These are phyloP conservation scores for Termitomyces sp. DNA, from an alignment of 768 basidiomycete genomes.

Conservation along the genomic window DNA sequence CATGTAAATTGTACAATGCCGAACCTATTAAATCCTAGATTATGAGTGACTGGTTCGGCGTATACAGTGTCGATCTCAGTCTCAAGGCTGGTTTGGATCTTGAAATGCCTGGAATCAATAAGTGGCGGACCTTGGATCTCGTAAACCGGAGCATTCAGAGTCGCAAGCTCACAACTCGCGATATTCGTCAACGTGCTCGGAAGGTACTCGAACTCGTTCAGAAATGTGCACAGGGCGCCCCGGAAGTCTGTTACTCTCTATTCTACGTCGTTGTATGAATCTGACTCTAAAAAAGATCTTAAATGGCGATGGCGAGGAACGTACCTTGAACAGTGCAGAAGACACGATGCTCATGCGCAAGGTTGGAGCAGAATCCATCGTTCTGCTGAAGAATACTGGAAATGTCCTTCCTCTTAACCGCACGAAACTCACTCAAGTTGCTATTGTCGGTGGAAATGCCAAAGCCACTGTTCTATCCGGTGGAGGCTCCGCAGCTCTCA, in stretches of 20 bases:
- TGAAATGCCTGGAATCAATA: slow-evolving; percentile 74
- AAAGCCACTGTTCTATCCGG: slow-evolving; percentile 58
- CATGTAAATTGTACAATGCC: not conserved
- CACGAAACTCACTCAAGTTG: slow-evolving; percentile 53
- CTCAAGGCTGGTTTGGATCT: slow-evolving; percentile 78
- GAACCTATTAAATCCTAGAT: slow-evolving; percentile 24
- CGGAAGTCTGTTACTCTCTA: slow-evolving; percentile 39
- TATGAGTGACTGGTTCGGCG: slow-evolving; percentile 86
- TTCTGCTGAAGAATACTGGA: slow-evolving; percentile 67
- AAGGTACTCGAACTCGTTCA: slow-evolving; percentile 67
- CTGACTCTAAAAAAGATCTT: slow-evolving; percentile 37
- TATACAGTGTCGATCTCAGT: slow-evolving; percentile 56
- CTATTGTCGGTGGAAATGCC: slow-evolving; percentile 71
- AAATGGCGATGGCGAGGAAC: slow-evolving; percentile 66
- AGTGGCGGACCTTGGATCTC: slow-evolving; percentile 69
- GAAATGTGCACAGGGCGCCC: slow-evolving; percentile 59
- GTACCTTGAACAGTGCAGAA: slow-evolving; percentile 53
- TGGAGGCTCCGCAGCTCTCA: slow-evolving; percentile 69
- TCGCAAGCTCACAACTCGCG: slow-evolving; percentile 59
- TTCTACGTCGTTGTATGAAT: not conserved
- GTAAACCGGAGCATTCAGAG: slow-evolving; percentile 55
- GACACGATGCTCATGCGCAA: slow-evolving; percentile 60
- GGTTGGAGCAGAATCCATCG: slow-evolving; percentile 66
- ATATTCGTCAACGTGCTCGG: slow-evolving; percentile 59
- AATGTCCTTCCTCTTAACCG: slow-evolving; percentile 48